These are phyloP conservation scores for Phaseolus lunatus DNA, from an alignment of 306 rosid species.

Conservation along the genomic window DNA sequence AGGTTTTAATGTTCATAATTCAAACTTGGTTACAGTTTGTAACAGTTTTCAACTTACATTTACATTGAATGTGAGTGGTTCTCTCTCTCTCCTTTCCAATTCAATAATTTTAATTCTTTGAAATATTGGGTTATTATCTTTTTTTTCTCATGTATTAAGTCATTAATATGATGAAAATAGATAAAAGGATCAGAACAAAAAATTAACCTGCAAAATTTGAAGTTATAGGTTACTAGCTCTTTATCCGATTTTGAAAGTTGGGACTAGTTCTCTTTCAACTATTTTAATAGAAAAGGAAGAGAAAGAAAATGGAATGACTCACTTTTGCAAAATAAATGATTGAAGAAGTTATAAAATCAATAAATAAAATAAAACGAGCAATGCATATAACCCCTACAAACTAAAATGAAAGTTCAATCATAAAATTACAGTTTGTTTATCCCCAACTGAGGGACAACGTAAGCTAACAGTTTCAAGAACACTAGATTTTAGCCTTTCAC, in stretches of 20 bases:
- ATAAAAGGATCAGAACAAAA: slow-evolving; percentile 65
- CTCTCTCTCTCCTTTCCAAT: background rate
- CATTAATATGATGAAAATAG: slow-evolving; percentile 56
- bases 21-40: slow-evolving; percentile 71
- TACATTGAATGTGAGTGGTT: slow-evolving; percentile 62
- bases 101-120: background rate
- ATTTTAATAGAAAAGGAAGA: background rate
- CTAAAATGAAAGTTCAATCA: background rate
- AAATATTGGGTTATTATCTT: background rate
- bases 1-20: slow-evolving; percentile 67
- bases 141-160: slow-evolving; percentile 11
- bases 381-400: background rate
- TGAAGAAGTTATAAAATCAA: background rate
- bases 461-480: background rate
- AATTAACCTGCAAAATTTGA: slow-evolving; percentile 78
- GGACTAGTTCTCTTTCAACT: too few species aligned
- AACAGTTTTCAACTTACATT: slow-evolving; percentile 68
- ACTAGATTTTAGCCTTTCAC: background rate
- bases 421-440: background rate
- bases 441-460: background rate
- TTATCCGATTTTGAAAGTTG: background rate
- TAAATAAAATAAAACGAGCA: background rate
- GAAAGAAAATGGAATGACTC: background rate
- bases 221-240: slow-evolving; percentile 79
- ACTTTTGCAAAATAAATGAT: background rate